Conservation (phyloP, 768 basidiomycete genomes). For the Tulasnella sp. region DNA sequence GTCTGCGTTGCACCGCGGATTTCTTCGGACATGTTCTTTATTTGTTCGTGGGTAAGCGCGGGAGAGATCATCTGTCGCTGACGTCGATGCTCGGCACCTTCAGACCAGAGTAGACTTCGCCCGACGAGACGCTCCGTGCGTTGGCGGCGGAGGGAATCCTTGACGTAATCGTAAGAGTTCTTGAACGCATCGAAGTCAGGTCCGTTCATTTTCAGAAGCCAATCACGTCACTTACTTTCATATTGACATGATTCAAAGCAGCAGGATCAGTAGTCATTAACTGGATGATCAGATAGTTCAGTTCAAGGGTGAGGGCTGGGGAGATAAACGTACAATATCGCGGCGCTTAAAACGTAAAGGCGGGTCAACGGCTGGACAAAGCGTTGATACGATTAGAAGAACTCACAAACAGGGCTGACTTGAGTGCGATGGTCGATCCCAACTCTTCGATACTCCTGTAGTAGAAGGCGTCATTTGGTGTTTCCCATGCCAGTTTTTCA, state of each 20-base stretch:
- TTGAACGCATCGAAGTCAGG: no score
- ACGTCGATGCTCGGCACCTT: conserved; percentile 29
- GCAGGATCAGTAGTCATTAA: conserved; percentile 21
- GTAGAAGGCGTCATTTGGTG: conserved; percentile 17
- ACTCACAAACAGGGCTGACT: background rate
- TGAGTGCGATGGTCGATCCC: background rate
- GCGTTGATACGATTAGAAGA: background rate
- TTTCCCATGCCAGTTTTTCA: conserved; percentile 17
- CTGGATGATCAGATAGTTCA: conserved; percentile 4
- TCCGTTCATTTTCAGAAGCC: background rate
- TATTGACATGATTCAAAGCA: conserved; percentile 19
- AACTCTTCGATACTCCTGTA: conserved; percentile 13
- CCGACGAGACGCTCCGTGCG: conserved; percentile 27
- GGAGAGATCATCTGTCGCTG: conserved; percentile 20
- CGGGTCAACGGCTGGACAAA: background rate
- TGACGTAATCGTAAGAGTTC: background rate
- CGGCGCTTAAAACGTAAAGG: background rate
- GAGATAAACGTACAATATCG: background rate
- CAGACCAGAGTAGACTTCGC: conserved; percentile 29
- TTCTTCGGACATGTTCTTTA: conserved; percentile 9
- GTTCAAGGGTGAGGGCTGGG: conserved; percentile 14
- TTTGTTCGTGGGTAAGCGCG: conserved; percentile 19
- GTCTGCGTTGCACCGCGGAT: conserved; percentile 10
- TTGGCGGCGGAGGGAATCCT: conserved; percentile 27
- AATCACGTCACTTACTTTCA: background rate